Evolutionary conservation across 345 rosid genomes (phyloP).

Genomic region (Pistacia atlantica): DNA sequence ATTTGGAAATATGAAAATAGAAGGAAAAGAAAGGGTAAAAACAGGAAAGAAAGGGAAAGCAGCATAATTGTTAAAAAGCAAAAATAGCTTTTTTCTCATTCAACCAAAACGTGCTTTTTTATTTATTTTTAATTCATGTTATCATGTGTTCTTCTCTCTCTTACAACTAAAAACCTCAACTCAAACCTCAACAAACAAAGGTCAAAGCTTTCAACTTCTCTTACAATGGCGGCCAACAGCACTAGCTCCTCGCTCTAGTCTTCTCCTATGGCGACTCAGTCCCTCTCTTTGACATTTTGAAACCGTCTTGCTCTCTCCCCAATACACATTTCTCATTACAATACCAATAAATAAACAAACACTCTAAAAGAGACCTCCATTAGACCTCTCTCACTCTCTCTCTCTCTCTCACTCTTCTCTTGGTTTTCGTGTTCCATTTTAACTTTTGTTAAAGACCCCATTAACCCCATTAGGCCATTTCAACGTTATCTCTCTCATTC

Average conservation of each 20-base stretch:
- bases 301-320: neutral
- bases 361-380: conserved; percentile 20
- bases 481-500: conserved; percentile 29
- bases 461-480: neutral
- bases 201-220: conserved; percentile 38
- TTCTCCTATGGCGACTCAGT: conserved; percentile 20
- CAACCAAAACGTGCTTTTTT: conserved; percentile 41
- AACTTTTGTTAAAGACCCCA: conserved; percentile 44
- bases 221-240: conserved; percentile 44
- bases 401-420: conserved; percentile 28
- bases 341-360: neutral
- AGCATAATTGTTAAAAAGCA: conserved; percentile 23
- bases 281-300: conserved; percentile 27
- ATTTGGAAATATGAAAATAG: neutral
- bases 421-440: conserved; percentile 46
- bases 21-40: neutral
- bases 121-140: conserved; percentile 15
- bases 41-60: neutral
- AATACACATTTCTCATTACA: neutral
- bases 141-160: neutral
- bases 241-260: neutral
- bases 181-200: conserved; percentile 19
- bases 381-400: neutral
- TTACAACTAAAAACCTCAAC: neutral
- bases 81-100: conserved; percentile 22